phyloP scores from a whole-genome alignment of 495 filamentous ascomycete genomes.

The Talaromyces ruber region DNA sequence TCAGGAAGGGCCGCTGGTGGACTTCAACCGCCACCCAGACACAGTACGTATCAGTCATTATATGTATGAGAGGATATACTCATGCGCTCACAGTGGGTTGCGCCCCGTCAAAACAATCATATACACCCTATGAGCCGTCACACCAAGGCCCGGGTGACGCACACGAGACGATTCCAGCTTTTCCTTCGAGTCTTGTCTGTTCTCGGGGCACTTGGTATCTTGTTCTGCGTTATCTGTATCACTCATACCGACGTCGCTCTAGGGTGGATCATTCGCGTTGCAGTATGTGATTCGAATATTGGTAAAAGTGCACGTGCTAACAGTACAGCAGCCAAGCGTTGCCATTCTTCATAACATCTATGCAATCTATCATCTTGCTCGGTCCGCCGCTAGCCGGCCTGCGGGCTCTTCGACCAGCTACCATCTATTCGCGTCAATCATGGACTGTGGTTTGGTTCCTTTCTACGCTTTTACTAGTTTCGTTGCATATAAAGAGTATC shows the following conservation, averaged over 20 bases:
- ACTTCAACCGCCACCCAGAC: constrained; percentile 76
- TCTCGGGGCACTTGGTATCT: constrained; percentile 57
- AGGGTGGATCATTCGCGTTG: constrained; percentile 70
- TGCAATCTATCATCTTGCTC: constrained; percentile 65
- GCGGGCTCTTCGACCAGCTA: constrained; percentile 76
- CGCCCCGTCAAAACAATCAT: not conserved
- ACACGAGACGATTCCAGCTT: constrained; percentile 56
- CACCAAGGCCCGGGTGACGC: constrained; percentile 61
- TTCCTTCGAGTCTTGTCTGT: constrained; percentile 53
- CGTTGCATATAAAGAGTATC: constrained; percentile 38
- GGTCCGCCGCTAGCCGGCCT: constrained; percentile 57
- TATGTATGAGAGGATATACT: too few species aligned
- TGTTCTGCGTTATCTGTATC: constrained; percentile 67
- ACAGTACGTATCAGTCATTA: too few species aligned
- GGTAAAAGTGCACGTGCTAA: constrained; percentile 4
- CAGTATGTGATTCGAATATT: constrained; percentile 43
- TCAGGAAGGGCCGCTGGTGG: constrained; percentile 63
- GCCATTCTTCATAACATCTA: constrained; percentile 65
- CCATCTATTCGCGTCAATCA: constrained; percentile 66
- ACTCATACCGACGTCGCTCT: constrained; percentile 49
- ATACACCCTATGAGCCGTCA: constrained; percentile 57
- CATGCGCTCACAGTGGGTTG: not conserved
- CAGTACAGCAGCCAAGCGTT: constrained; percentile 50
- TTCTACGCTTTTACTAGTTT: constrained; percentile 68
- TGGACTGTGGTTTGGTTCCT: constrained; percentile 64